phyloP scores from a whole-genome alignment of 2,329 filamentous ascomycete genomes.

The Didymella segeticola region DNA sequence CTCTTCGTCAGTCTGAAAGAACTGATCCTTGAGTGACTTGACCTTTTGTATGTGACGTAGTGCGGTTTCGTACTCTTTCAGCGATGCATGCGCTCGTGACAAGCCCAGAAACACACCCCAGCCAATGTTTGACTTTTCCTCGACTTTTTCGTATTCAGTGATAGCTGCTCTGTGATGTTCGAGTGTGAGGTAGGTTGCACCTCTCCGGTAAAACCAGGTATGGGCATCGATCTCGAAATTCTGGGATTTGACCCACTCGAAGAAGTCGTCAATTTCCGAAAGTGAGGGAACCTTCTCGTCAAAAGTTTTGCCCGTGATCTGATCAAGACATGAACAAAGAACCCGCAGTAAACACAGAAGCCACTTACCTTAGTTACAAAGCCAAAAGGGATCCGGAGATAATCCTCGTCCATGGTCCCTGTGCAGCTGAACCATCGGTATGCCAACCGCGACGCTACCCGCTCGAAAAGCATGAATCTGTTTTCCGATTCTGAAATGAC shows the following conservation, averaged over 20 bases:
- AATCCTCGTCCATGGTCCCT: neutral
- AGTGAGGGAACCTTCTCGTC: neutral
- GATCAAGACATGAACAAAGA: neutral
- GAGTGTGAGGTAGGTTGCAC: neutral
- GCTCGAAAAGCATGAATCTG: neutral
- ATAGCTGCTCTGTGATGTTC: slow-evolving; percentile 2
- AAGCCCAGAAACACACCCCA: neutral
- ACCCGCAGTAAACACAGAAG: neutral
- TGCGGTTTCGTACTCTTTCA: neutral
- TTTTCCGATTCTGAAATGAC: neutral
- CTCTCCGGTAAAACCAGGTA: neutral
- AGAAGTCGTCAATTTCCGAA: neutral
- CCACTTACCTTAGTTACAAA: neutral
- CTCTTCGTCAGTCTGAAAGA: neutral
- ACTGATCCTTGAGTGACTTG: neutral
- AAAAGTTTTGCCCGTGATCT: neutral
- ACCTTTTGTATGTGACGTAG: neutral
- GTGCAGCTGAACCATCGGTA: neutral
- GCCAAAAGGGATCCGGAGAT: neutral
- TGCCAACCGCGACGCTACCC: neutral
- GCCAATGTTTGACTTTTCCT: neutral
- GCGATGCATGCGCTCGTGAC: neutral
- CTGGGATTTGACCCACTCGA: neutral
- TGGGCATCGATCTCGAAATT: neutral
- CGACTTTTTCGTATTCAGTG: neutral